Evolutionary conservation across 2,329 filamentous ascomycete genomes (phyloP).

Genomic region (Rutstroemia sp.): DNA sequence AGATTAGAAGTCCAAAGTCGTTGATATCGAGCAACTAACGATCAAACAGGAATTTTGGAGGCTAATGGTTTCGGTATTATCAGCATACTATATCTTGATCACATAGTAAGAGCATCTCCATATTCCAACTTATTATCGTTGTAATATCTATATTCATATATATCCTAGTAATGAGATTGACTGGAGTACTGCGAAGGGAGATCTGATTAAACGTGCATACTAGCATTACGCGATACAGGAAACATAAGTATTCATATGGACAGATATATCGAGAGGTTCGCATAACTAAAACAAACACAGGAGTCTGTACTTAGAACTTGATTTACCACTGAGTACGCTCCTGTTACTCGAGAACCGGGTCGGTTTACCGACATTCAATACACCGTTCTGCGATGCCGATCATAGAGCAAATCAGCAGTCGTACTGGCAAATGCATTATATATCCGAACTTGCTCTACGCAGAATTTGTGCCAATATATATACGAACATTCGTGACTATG

Average conservation of each 20-base stretch:
- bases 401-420: slow-evolving; percentile 41
- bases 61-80: slow-evolving; percentile 46
- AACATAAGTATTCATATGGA: slow-evolving; percentile 32
- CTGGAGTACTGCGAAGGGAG: slow-evolving; percentile 39
- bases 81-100: slow-evolving; percentile 49
- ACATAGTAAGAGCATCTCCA: slow-evolving; percentile 36
- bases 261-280: neutral
- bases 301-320: slow-evolving; percentile 49
- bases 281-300: slow-evolving; percentile 29
- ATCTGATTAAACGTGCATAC: slow-evolving; percentile 46
- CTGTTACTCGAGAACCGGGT: slow-evolving; percentile 45
- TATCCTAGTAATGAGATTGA: slow-evolving; percentile 35
- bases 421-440: slow-evolving; percentile 51
- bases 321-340: slow-evolving; percentile 48
- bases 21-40: slow-evolving; percentile 11
- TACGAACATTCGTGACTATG: slow-evolving; percentile 43
- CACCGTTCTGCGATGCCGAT: slow-evolving; percentile 40
- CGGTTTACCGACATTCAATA: slow-evolving; percentile 46
- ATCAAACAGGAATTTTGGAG: slow-evolving; percentile 51
- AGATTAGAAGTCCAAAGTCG: neutral
- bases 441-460: slow-evolving; percentile 51
- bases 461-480: slow-evolving; percentile 47
- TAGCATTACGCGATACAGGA: slow-evolving; percentile 52
- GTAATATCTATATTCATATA: neutral
- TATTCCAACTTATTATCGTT: neutral